These are phyloP conservation scores for Sherardia arvensis DNA, from an alignment of 257 asterid genomes.

Conservation along the genomic window DNA sequence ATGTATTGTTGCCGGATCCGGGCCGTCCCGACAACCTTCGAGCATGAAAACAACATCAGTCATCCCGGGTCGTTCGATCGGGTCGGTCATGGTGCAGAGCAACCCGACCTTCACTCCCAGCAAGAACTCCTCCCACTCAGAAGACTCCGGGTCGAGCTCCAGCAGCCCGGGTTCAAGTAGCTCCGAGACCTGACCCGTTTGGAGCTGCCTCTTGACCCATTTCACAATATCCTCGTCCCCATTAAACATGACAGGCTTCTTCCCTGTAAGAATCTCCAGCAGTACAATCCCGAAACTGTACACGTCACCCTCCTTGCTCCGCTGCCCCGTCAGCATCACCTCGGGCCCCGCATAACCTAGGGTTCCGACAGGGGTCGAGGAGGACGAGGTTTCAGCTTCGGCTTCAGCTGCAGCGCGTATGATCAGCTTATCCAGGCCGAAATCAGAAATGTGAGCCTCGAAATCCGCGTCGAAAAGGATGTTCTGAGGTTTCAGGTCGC, in stretches of 20 bases:
- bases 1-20: slow-evolving; percentile 57
- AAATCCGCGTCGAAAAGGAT: slow-evolving; percentile 87
- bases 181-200: slow-evolving; percentile 58
- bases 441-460: slow-evolving; percentile 75
- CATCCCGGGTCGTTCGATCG: slow-evolving; percentile 61
- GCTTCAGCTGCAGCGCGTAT: slow-evolving; percentile 19
- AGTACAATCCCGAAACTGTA: slow-evolving; percentile 71
- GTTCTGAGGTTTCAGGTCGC: slow-evolving; percentile 69
- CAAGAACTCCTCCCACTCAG: slow-evolving; percentile 81
- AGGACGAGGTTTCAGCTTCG: slow-evolving; percentile 50
- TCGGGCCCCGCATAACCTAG: slow-evolving; percentile 73
- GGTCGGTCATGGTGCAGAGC: slow-evolving; percentile 73
- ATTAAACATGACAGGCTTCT: slow-evolving; percentile 64
- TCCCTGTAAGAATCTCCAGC: slow-evolving; percentile 66
- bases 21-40: slow-evolving; percentile 65
- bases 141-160: slow-evolving; percentile 71
- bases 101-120: slow-evolving; percentile 67
- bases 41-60: slow-evolving; percentile 71
- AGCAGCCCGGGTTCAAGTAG: slow-evolving; percentile 68
- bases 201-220: slow-evolving; percentile 79
- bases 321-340: slow-evolving; percentile 40
- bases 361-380: slow-evolving; percentile 48
- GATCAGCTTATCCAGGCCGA: slow-evolving; percentile 59
- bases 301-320: slow-evolving; percentile 51
- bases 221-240: slow-evolving; percentile 80